Evolutionary conservation across 148 eudicot genomes (phyloP).

Genomic region (Rhododendron mucronatum): DNA sequence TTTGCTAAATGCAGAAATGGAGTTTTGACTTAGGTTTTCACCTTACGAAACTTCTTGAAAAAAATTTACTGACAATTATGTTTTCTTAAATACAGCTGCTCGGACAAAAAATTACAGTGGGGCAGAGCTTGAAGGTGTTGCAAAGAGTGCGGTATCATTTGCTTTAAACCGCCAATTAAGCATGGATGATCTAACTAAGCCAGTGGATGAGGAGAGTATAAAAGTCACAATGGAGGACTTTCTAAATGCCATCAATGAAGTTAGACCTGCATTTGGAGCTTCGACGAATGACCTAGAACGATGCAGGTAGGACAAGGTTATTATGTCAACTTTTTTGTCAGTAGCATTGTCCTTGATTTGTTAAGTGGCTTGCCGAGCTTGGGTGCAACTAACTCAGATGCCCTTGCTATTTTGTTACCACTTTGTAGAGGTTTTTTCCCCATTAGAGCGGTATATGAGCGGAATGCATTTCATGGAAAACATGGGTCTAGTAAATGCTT

Average conservation of each 20-base stretch:
- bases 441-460: neutral
- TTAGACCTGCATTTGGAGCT: slow-evolving; percentile 95
- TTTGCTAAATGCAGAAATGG: neutral
- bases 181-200: slow-evolving; percentile 89
- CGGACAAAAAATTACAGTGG: slow-evolving; percentile 97
- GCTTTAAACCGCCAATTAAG: slow-evolving; percentile 85
- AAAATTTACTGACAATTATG: neutral
- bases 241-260: slow-evolving; percentile 73
- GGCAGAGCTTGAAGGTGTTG: slow-evolving; percentile 99
- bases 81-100: slow-evolving; percentile 53
- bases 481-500: slow-evolving; percentile 1
- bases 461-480: neutral
- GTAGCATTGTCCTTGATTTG: neutral
- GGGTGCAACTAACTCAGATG: neutral
- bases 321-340: neutral
- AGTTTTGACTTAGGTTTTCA: neutral
- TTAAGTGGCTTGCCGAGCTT: neutral
- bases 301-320: slow-evolving; percentile 56
- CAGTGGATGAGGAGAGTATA: slow-evolving; percentile 90
- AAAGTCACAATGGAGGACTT: slow-evolving; percentile 96
- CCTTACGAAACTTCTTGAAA: neutral
- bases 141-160: slow-evolving; percentile 97
- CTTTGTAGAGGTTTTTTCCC: neutral
- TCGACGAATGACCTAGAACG: slow-evolving; percentile 95
- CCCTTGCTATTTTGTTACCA: neutral